These are phyloP conservation scores for Lithospermum erythrorhizon DNA, from an alignment of 257 asterid species.

Conservation along the genomic window DNA sequence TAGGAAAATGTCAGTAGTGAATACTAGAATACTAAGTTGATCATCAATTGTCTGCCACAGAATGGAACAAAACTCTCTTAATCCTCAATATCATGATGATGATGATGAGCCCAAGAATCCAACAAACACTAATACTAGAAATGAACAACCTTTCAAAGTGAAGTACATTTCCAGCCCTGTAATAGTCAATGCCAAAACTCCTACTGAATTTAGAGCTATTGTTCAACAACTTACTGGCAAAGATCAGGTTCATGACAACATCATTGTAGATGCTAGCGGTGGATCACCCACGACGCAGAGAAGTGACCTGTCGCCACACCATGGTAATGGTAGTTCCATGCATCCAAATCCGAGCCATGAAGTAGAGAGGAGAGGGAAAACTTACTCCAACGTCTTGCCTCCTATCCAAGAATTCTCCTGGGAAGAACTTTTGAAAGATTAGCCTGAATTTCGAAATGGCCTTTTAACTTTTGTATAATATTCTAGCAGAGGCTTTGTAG, in stretches of 20 bases:
- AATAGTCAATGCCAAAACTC: conserved; percentile 19
- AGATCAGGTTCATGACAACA: neutral
- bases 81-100: neutral
- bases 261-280: neutral
- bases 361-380: neutral
- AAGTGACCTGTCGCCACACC: neutral
- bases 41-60: neutral
- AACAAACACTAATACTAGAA: conserved; percentile 1
- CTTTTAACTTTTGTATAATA: neutral
- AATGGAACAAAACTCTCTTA: neutral
- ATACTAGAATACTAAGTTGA: neutral
- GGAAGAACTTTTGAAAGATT: neutral
- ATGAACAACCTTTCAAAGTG: conserved; percentile 19
- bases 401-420: neutral
- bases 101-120: conserved; percentile 1
- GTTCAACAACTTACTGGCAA: conserved; percentile 36
- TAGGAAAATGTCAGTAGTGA: neutral
- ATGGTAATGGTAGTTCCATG: neutral
- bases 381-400: neutral
- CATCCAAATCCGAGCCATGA: neutral
- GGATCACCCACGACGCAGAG: neutral
- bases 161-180: conserved; percentile 29
- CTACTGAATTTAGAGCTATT: conserved; percentile 23
- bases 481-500: neutral
- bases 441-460: neutral